These are phyloP conservation scores for Chalciporus sphaerocephalus DNA, from an alignment of 768 basidiomycete species.

Conservation along the genomic window DNA sequence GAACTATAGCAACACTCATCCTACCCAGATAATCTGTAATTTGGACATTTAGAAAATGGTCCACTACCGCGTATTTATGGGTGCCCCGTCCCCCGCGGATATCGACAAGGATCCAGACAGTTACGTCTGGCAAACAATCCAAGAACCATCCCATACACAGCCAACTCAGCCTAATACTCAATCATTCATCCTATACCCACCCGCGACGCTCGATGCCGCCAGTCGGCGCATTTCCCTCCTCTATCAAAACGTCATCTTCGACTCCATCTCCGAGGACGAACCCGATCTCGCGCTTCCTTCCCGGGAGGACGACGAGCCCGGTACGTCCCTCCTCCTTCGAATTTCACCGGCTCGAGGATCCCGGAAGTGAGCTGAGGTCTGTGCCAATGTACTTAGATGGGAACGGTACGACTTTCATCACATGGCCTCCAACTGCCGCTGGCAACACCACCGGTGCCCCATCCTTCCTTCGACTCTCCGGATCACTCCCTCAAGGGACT, in stretches of 20 bases:
- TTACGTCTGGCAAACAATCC: slow-evolving; percentile 47
- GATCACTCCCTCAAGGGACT: slow-evolving; percentile 25
- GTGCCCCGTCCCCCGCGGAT: slow-evolving; percentile 38
- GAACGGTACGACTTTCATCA: slow-evolving; percentile 48
- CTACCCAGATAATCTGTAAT: not conserved
- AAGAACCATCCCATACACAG: slow-evolving; percentile 18
- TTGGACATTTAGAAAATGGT: slow-evolving; percentile 17
- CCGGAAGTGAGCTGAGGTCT: not conserved
- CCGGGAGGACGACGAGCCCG: slow-evolving; percentile 17
- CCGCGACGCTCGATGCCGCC: slow-evolving; percentile 59
- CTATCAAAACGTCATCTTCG: slow-evolving; percentile 71
- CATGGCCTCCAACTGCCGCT: slow-evolving; percentile 52
- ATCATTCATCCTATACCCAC: slow-evolving; percentile 32
- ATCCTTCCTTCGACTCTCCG: slow-evolving; percentile 27
- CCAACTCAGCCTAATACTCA: slow-evolving; percentile 19
- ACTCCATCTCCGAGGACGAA: slow-evolving; percentile 38
- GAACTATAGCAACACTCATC: not conserved
- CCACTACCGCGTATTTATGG: slow-evolving; percentile 50
- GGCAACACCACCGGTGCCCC: slow-evolving; percentile 19
- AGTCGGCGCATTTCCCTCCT: slow-evolving; percentile 64
- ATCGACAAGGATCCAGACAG: slow-evolving; percentile 31
- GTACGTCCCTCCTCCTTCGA: slow-evolving; percentile 12
- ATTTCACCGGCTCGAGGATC: slow-evolving; percentile 6
- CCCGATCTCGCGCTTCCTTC: slow-evolving; percentile 22
- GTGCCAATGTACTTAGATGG: slow-evolving; percentile 32